Percentiles rank a stretch among this genome's conserved stretches.
Evolutionary conservation across 441 rosid genomes (phyloP).

Genomic region (Kokia cookei): DNA sequence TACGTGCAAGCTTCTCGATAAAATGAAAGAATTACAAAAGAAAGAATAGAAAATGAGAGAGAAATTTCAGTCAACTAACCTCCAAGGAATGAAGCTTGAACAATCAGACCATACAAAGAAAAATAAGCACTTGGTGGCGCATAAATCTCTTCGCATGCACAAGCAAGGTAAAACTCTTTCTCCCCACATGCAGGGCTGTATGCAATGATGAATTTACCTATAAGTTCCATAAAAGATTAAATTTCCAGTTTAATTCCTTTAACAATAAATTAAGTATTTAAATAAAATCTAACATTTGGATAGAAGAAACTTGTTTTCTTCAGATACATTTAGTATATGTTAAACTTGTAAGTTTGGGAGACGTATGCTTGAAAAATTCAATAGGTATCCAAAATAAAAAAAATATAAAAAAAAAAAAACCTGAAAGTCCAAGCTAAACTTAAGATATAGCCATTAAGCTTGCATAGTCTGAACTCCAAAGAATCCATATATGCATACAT

Average conservation of each 20-base stretch:
- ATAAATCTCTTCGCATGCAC: conserved; percentile 81
- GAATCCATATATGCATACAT: not conserved
- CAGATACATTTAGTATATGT: not conserved
- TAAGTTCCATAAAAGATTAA: conserved; percentile 17
- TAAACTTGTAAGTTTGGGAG: not conserved
- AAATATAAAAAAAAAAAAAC: not conserved
- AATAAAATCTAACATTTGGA: not conserved
- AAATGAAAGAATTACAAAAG: not conserved
- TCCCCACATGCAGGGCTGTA: conserved; percentile 74
- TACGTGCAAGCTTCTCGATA: not conserved
- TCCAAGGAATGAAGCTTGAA: conserved; percentile 84
- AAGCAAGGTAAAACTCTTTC: conserved; percentile 87
- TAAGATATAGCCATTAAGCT: not conserved
- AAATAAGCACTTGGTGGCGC: conserved; percentile 96
- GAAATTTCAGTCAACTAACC: conserved; percentile 33
- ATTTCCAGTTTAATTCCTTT: conserved; percentile 1
- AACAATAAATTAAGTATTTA: not conserved
- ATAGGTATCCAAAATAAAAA: not conserved
- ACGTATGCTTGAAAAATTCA: not conserved
- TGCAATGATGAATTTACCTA: conserved; percentile 82
- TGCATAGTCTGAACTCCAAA: not conserved
- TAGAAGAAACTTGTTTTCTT: not conserved
- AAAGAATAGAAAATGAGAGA: not conserved
- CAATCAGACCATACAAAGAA: conserved; percentile 85
- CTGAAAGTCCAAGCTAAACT: not conserved